These are phyloP conservation scores for Malassezia vespertilionis DNA, from an alignment of 1,284 basidiomycete species.

Conservation along the genomic window DNA sequence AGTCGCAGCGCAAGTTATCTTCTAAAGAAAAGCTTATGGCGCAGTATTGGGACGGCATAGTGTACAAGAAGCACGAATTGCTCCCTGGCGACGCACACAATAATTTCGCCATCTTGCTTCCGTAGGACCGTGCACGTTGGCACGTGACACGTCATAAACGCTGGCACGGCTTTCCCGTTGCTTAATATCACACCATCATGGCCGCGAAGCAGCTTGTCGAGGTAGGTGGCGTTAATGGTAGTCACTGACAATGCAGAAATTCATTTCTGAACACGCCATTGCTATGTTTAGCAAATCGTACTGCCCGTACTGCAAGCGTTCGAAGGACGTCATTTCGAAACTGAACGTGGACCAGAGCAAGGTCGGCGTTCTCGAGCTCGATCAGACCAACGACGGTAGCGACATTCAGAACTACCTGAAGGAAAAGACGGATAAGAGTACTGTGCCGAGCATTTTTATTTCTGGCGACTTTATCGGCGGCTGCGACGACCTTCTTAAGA, in stretches of 20 bases:
- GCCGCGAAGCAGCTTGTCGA: slow-evolving; percentile 44
- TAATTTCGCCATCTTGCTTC: slow-evolving; percentile 46
- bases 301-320: slow-evolving; percentile 42
- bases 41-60: slow-evolving; percentile 36
- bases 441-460: slow-evolving; percentile 50
- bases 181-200: too few species aligned
- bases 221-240: slow-evolving; percentile 4
- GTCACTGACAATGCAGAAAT: slow-evolving; percentile 19
- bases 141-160: background rate
- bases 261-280: slow-evolving; percentile 42
- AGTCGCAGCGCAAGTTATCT: background rate
- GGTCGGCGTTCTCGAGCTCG: slow-evolving; percentile 47
- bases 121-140: slow-evolving; percentile 5
- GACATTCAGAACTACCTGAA: slow-evolving; percentile 46
- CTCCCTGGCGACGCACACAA: slow-evolving; percentile 43
- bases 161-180: background rate
- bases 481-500: slow-evolving; percentile 31
- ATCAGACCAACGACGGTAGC: slow-evolving; percentile 41
- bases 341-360: slow-evolving; percentile 38
- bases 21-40: too few species aligned
- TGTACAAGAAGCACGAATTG: slow-evolving; percentile 45
- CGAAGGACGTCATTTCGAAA: slow-evolving; percentile 45
- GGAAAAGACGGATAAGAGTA: slow-evolving; percentile 49
- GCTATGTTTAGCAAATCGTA: slow-evolving; percentile 49
- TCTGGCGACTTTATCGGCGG: slow-evolving; percentile 48